Percentiles rank a stretch among this genome's conserved stretches.
Conservation (phyloP, 345 rosid species). For the Raphanus sativus region DNA sequence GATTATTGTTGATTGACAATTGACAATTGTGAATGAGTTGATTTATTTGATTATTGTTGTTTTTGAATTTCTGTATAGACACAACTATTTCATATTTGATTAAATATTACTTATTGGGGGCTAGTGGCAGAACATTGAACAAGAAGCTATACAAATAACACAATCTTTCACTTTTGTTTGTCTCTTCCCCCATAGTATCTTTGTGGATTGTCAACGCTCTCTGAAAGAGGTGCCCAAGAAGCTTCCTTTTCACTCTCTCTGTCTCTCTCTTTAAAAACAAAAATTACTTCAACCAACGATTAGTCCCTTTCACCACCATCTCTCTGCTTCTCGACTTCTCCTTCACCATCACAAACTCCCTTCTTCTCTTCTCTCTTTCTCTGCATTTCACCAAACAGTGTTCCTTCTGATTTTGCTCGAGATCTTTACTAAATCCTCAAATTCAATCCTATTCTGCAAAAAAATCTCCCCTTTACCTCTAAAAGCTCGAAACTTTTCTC, state of each 20-base stretch:
- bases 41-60: not conserved
- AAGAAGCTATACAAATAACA: constrained; percentile 21
- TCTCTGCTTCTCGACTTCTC: constrained; percentile 1
- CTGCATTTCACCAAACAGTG: not conserved
- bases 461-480: not conserved
- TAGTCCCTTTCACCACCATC: not conserved
- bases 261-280: constrained; percentile 35
- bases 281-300: not conserved
- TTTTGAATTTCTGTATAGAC: not conserved
- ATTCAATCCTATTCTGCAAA: too few relatives aligned
- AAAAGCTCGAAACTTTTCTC: not conserved
- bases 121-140: constrained; percentile 2
- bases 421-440: too few relatives aligned
- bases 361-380: not conserved
- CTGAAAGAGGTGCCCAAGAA: constrained; percentile 51
- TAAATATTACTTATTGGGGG: not conserved
- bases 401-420: too few relatives aligned
- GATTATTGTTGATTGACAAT: too few relatives aligned
- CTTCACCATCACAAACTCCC: not conserved
- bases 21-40: not conserved
- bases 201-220: constrained; percentile 64
- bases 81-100: not conserved
- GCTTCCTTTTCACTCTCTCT: constrained; percentile 57
- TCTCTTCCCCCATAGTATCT: constrained; percentile 30
- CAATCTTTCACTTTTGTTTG: constrained; percentile 19